Base-by-base conservation (phyloP, 371 early-diverging fungal genomes). In the Chytridium lagenaria region DNA sequence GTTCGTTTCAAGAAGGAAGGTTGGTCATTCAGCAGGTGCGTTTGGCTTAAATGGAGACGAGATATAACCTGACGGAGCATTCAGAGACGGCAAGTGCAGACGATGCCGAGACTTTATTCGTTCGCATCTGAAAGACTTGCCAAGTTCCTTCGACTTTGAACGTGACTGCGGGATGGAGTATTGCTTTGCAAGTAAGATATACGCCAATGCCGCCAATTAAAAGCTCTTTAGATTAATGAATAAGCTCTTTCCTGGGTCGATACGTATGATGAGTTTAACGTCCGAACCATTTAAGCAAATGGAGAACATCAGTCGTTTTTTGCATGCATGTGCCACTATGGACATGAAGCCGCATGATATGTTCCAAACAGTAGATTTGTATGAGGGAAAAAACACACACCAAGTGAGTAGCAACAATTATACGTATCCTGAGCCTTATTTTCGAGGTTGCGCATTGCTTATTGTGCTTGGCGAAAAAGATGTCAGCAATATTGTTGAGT, bases 311-410 rank as follows among this genome's bases (percentile, higher is more conserved):
- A 64, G 39, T 30, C 61, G 72, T 39, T 81, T 81, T 52, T 71
- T 80, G 33, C 30, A 37, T 23, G 77, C 75, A 7, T 26, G 69
- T 87, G 83, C 81, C 1, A 83, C 85, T 78, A 81, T 89, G 36
- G 88, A 91, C 61, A 79, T 88, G 31, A 22, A 33, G 15, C 15
- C 33, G 26, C 1, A 72, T 51, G 92, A 94, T 71, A 80, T 95
- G 61, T 98, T 98, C 81, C 90, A 95, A 76, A 94, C 98, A 0
- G 89, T 90, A 5, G 98, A 98, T 81, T 81, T 98, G 50, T 94
- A 91, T 78, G 95, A 95, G 64, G 94, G 88, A 40, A 92, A 44
- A 77, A 90, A 96, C 81, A 90, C 96, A 88, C 82, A 85, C 36
- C 87, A 90, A 71, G 93, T 94, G 44, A 44, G 19, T 2, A 1